Evolutionary conservation across 2,329 filamentous ascomycete species (phyloP).

Genomic region (Clarireedia sp.): DNA sequence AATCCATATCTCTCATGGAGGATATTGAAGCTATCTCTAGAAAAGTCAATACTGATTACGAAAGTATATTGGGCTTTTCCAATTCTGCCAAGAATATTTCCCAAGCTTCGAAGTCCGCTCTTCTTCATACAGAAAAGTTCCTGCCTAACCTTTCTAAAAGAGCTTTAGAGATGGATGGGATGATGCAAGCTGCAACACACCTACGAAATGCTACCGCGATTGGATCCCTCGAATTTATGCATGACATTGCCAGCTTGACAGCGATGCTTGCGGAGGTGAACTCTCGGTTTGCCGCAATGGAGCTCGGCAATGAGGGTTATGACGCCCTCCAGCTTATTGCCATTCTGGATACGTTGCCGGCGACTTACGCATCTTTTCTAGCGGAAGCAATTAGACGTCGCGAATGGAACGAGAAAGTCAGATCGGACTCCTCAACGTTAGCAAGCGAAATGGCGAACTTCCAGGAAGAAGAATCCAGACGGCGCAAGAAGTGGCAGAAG

Average conservation of each 20-base stretch:
- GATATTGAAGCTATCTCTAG: conserved; percentile 81
- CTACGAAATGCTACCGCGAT: conserved; percentile 60
- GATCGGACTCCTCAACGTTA: conserved; percentile 74
- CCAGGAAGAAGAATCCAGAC: conserved; percentile 84
- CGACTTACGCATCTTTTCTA: conserved; percentile 82
- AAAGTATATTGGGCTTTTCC: conserved; percentile 62
- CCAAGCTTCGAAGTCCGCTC: conserved; percentile 56
- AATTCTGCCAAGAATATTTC: conserved; percentile 57
- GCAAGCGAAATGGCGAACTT: conserved; percentile 90
- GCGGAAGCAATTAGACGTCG: conserved; percentile 77
- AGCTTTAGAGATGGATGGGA: conserved; percentile 52
- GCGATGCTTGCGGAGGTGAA: conserved; percentile 66
- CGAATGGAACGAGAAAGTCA: conserved; percentile 90
- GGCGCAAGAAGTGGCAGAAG: conserved; percentile 85
- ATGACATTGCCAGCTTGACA: conserved; percentile 72
- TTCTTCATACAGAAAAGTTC: conserved; percentile 54
- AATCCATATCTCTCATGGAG: conserved; percentile 62
- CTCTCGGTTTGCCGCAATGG: conserved; percentile 61
- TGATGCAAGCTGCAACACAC: conserved; percentile 51
- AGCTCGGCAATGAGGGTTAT: conserved; percentile 66
- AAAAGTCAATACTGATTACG: conserved; percentile 82
- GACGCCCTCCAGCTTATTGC: conserved; percentile 75
- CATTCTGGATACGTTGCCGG: conserved; percentile 73
- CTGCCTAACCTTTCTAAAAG: conserved; percentile 51
- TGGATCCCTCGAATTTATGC: conserved; percentile 68